Evolutionary conservation across 208 protist genomes (phyloP).

Genomic region (Wallacemonas sp.): DNA sequence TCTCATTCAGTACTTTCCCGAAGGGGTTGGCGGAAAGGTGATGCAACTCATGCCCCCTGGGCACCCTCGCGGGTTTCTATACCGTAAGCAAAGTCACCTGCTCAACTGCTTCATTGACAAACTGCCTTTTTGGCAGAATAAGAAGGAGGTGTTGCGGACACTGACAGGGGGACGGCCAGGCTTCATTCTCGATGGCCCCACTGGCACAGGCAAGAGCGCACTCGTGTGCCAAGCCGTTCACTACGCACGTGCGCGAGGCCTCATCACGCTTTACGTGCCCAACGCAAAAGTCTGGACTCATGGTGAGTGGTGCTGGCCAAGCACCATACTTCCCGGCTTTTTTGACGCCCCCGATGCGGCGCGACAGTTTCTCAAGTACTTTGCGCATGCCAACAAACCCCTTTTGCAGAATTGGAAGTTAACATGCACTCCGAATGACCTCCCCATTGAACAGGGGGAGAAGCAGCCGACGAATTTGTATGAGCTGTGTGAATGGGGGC

Average conservation of each 20-base stretch:
- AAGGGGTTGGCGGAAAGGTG: slow-evolving; percentile 88
- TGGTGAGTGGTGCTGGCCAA: slow-evolving; percentile 92
- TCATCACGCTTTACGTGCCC: slow-evolving; percentile 86
- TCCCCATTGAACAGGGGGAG: slow-evolving; percentile 85
- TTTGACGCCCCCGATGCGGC: slow-evolving; percentile 90
- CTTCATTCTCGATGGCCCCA: slow-evolving; percentile 88
- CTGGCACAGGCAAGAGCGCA: slow-evolving; percentile 85
- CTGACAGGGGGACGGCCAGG: slow-evolving; percentile 72
- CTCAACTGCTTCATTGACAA: slow-evolving; percentile 91
- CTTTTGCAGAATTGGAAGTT: slow-evolving; percentile 66
- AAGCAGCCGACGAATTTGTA: slow-evolving; percentile 67
- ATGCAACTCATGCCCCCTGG: slow-evolving; percentile 91
- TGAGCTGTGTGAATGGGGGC: slow-evolving; percentile 85
- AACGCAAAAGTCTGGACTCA: slow-evolving; percentile 89
- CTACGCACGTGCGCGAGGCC: slow-evolving; percentile 66
- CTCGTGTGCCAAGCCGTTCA: slow-evolving; percentile 90
- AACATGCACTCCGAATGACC: slow-evolving; percentile 70
- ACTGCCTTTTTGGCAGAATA: slow-evolving; percentile 76
- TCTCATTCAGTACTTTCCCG: slow-evolving; percentile 79
- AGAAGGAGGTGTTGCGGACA: slow-evolving; percentile 49
- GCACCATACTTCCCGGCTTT: slow-evolving; percentile 88
- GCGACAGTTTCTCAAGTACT: slow-evolving; percentile 78
- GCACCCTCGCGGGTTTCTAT: slow-evolving; percentile 90
- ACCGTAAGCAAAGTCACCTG: slow-evolving; percentile 87
- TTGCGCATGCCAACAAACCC: slow-evolving; percentile 64